These are phyloP conservation scores for Solanum lignicaule DNA, from an alignment of 257 asterid species.

Conservation along the genomic window DNA sequence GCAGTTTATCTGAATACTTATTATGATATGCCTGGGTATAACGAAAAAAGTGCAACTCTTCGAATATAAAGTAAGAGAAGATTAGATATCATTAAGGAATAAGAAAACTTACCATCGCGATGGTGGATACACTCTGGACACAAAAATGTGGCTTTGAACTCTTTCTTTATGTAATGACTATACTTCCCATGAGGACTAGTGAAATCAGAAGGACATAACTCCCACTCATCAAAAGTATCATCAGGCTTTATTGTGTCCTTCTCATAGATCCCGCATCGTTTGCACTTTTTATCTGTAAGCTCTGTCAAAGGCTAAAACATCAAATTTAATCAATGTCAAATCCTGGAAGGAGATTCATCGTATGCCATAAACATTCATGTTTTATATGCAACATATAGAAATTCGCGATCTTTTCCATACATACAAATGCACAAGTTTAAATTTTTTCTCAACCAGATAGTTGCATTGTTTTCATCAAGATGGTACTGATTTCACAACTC, in stretches of 20 bases:
- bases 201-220: slow-evolving; percentile 72
- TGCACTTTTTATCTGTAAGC: slow-evolving; percentile 50
- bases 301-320: slow-evolving; percentile 62
- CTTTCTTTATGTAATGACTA: slow-evolving; percentile 16
- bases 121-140: slow-evolving; percentile 20
- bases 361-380: not conserved
- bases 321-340: slow-evolving; percentile 5
- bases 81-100: not conserved
- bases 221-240: slow-evolving; percentile 75
- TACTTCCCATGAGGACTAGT: slow-evolving; percentile 38
- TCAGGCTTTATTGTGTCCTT: slow-evolving; percentile 44
- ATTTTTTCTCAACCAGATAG: too few relatives aligned
- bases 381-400: not conserved
- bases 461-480: too few relatives aligned
- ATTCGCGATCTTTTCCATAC: too few relatives aligned
- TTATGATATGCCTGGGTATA: not conserved
- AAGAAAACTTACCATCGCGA: slow-evolving; percentile 5
- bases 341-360: not conserved
- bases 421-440: too few relatives aligned
- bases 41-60: not conserved
- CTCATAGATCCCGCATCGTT: slow-evolving; percentile 80
- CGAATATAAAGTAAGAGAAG: not conserved
- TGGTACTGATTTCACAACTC: not conserved
- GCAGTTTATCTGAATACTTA: not conserved
- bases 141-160: slow-evolving; percentile 27